Conservation (phyloP, 768 basidiomycete genomes). For the Phaeotremella fagi region DNA sequence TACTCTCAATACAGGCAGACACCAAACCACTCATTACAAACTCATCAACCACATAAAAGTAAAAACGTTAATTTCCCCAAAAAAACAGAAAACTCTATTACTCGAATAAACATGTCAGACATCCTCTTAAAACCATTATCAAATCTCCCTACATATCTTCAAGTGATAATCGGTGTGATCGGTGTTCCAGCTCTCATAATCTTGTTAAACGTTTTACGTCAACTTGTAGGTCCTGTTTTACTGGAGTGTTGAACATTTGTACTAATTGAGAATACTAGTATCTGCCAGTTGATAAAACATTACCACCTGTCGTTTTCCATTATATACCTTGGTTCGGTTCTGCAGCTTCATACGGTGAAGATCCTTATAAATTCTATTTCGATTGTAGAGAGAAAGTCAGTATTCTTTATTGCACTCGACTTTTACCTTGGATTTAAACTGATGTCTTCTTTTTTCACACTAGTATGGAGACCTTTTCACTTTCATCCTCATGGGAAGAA, state of each 20-base stretch:
- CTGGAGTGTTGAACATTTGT: too few species aligned
- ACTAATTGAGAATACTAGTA: slow-evolving; percentile 51
- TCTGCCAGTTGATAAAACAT: slow-evolving; percentile 62
- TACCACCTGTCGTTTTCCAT: slow-evolving; percentile 90
- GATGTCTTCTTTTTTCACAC: too few species aligned
- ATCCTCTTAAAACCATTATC: background rate
- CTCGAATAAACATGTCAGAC: background rate
- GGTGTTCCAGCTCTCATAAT: slow-evolving; percentile 67
- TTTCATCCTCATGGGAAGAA: slow-evolving; percentile 81
- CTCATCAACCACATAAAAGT: too few species aligned
- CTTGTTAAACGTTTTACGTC: slow-evolving; percentile 68
- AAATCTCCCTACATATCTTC: slow-evolving; percentile 8
- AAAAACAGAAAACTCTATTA: too few species aligned
- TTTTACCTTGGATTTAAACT: too few species aligned
- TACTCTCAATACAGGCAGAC: background rate
- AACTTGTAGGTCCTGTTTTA: slow-evolving; percentile 58
- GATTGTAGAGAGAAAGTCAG: slow-evolving; percentile 55
- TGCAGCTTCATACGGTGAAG: slow-evolving; percentile 80
- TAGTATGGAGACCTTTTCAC: slow-evolving; percentile 98
- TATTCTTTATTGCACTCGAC: background rate
- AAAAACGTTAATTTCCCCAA: too few species aligned
- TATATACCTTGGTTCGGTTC: slow-evolving; percentile 87
- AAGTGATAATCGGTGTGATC: slow-evolving; percentile 50
- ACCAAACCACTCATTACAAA: too few species aligned
- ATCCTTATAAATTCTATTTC: slow-evolving; percentile 84